Evolutionary conservation across 2,329 filamentous ascomycete genomes (phyloP), one percentile per base, ranked within the genome.

Genomic region (Pseudogymnoascus sp.): DNA sequence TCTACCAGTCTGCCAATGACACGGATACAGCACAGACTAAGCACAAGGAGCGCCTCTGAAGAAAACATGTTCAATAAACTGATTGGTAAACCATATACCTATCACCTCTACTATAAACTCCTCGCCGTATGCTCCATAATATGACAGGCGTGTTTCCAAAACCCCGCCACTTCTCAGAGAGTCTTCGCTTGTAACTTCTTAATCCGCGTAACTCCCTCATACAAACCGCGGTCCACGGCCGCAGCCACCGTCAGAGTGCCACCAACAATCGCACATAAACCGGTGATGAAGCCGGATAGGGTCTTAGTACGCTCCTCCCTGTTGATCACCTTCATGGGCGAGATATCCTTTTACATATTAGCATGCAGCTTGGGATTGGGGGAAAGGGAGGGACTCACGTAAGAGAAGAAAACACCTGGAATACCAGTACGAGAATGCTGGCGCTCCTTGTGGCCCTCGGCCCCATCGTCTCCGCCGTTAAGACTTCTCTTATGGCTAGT

Each of bases 251-350:
- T 99, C 68, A 99, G 78, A 0, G 95, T 99, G 69, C 95, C 95
- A 66, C 95, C 95, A 61, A 99, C 87, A 65, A 97, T 89, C 38
- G 93, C 93, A 75, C 95, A 99, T 19, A 99, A 85, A 59, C 95
- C 95, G 0, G 95, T 93, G 64, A 99, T 77, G 80, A 99, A 99
- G 16, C 90, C 90, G 0, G 91, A 86, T 75, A 99, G 96, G 4
- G 89, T 89, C 81, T 97, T 97, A 65, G 87, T 81, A 56, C 91
- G 86, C 68, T 90, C 88, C 79, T 99, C 96, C 63, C 93, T 89
- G 80, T 99, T 99, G 77, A 99, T 89, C 65, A 99, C 93, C 79
- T 97, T 99, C 95, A 99, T 99, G 4, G 95, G 95, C 1, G 93
- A 97, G 75, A 99, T 99, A 71, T 99, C 95, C 89, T 93, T 62